phyloP scores from a whole-genome alignment of 495 filamentous ascomycete species.

The Neurospora cerealis region DNA sequence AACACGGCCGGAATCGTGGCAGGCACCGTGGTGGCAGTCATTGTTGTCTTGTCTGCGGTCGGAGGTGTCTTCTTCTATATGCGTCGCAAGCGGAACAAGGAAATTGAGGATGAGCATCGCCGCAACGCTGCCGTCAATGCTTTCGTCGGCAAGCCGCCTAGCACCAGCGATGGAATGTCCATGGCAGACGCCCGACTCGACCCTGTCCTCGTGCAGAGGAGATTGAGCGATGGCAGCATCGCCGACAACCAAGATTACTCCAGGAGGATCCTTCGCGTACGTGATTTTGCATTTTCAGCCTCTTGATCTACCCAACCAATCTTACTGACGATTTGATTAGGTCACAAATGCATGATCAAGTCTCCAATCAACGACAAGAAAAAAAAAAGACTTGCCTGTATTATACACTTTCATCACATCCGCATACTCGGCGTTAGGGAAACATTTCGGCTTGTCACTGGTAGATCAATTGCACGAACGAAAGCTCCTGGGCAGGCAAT shows the following conservation, averaged over 20 bases:
- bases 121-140: constrained; percentile 60
- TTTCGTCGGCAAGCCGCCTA: constrained; percentile 53
- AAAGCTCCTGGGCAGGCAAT: constrained; percentile 19
- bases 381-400: constrained; percentile 35
- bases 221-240: constrained; percentile 94
- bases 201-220: constrained; percentile 73
- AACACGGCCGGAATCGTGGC: constrained; percentile 67
- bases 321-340: constrained; percentile 25
- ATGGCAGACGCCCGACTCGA: constrained; percentile 80
- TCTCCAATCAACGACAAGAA: constrained; percentile 33
- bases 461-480: constrained; percentile 31
- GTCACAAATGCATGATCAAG: constrained; percentile 47
- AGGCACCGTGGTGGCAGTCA: constrained; percentile 77
- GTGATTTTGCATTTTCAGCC: constrained; percentile 8
- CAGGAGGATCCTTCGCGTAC: constrained; percentile 84
- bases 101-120: constrained; percentile 70
- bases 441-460: constrained; percentile 30
- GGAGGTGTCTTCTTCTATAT: constrained; percentile 67
- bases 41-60: constrained; percentile 54
- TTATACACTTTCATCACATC: constrained; percentile 31
- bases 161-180: constrained; percentile 46
- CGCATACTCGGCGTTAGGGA: constrained; percentile 45
- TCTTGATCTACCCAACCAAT: background rate
- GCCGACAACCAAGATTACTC: constrained; percentile 98
- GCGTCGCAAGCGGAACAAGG: constrained; percentile 60